These are phyloP conservation scores for Patellifolia procumbens DNA, from an alignment of 179 eudicot genomes.

Conservation along the genomic window DNA sequence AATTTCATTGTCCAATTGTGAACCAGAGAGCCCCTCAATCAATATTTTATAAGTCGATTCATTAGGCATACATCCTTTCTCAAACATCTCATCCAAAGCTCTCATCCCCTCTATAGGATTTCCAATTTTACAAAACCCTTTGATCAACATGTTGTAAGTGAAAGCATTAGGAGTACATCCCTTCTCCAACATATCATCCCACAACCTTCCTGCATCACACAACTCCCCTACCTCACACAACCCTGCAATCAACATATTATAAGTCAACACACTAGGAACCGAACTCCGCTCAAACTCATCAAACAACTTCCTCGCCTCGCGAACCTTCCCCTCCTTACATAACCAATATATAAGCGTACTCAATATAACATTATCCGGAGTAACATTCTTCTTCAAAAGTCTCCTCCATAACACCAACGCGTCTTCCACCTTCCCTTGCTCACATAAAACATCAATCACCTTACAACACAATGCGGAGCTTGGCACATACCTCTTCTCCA, in stretches of 20 bases:
- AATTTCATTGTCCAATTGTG: constrained; percentile 43
- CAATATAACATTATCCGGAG: constrained; percentile 59
- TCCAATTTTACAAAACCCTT: constrained; percentile 77
- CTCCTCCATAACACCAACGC: constrained; percentile 74
- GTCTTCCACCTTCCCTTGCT: constrained; percentile 67
- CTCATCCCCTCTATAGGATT: constrained; percentile 65
- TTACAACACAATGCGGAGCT: constrained; percentile 62
- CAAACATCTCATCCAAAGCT: constrained; percentile 73
- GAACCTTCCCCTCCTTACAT: constrained; percentile 66
- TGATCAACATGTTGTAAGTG: constrained; percentile 70
- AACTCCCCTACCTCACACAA: constrained; percentile 83
- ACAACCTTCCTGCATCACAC: constrained; percentile 74
- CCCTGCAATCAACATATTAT: constrained; percentile 71
- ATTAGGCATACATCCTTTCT: constrained; percentile 53
- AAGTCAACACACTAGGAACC: constrained; percentile 65
- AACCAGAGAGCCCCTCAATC: constrained; percentile 54
- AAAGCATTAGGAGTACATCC: constrained; percentile 64
- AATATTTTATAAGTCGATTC: constrained; percentile 61
- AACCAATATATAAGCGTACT: constrained; percentile 85
- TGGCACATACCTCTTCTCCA: constrained; percentile 60
- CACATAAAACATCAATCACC: constrained; percentile 71
- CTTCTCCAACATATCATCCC: constrained; percentile 88
- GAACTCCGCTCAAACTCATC: constrained; percentile 73
- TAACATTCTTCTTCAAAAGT: constrained; percentile 64
- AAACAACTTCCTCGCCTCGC: constrained; percentile 73